These are phyloP conservation scores for Baorangia bicolor DNA, from an alignment of 768 basidiomycete genomes.

Conservation along the genomic window DNA sequence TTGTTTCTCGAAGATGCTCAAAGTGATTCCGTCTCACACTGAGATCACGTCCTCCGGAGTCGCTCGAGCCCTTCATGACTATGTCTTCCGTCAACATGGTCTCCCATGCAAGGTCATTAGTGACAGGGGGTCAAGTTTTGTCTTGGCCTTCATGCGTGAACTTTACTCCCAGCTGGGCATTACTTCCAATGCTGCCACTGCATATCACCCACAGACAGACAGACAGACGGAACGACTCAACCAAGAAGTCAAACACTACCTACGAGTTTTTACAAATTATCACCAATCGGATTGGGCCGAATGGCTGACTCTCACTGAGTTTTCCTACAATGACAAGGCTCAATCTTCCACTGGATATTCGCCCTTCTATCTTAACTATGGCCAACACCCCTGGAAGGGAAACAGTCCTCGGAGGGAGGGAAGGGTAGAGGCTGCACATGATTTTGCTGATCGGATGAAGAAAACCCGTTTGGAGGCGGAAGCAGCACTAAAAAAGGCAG, in stretches of 20 bases:
- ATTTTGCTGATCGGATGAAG: background rate
- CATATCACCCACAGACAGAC: constrained; percentile 45
- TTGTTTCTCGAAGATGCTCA: constrained; percentile 10
- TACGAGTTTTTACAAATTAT: constrained; percentile 34
- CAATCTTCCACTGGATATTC: constrained; percentile 29
- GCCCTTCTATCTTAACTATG: constrained; percentile 18
- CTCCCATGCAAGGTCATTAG: constrained; percentile 26
- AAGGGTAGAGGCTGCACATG: constrained; percentile 10
- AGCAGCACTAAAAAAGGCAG: constrained; percentile 15
- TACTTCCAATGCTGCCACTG: constrained; percentile 35
- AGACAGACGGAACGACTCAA: constrained; percentile 43
- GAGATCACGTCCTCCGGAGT: constrained; percentile 19
- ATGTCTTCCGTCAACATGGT: constrained; percentile 30
- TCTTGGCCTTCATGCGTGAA: constrained; percentile 27
- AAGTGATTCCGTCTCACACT: constrained; percentile 16
- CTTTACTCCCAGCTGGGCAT: constrained; percentile 33
- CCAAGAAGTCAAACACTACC: constrained; percentile 40
- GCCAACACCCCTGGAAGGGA: constrained; percentile 18
- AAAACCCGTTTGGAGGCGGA: background rate
- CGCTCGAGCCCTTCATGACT: constrained; percentile 17
- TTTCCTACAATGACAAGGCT: constrained; percentile 34
- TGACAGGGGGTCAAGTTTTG: constrained; percentile 6
- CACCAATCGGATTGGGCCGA: constrained; percentile 36
- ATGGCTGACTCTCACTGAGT: constrained; percentile 33
- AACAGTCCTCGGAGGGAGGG: background rate